A percentile compares a stretch with the other conserved stretches of the same genome.
These are phyloP conservation scores for Kwoniella dendrophila DNA, from an alignment of 768 basidiomycete species.

Conservation along the genomic window DNA sequence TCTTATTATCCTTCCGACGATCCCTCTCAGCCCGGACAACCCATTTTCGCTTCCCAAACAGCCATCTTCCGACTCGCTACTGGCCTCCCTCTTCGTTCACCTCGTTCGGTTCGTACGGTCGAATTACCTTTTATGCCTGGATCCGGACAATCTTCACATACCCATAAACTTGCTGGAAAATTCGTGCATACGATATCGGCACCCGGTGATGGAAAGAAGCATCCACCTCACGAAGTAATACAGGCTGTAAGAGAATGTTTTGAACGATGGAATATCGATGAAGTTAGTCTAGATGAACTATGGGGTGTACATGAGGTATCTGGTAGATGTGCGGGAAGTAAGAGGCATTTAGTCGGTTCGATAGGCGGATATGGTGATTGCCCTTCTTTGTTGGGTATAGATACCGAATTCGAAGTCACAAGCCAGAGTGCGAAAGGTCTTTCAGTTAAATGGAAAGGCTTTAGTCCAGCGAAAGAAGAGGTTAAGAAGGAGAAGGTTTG, in stretches of 20 bases:
- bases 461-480: not conserved
- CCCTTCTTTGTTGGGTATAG: constrained; percentile 12
- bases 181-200: constrained; percentile 29
- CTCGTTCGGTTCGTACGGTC: constrained; percentile 49
- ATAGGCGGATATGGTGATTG: constrained; percentile 53
- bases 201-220: constrained; percentile 25
- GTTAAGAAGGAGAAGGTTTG: not conserved
- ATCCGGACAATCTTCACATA: constrained; percentile 40
- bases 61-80: constrained; percentile 53
- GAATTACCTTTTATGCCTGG: constrained; percentile 53
- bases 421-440: constrained; percentile 36
- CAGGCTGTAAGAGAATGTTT: constrained; percentile 34
- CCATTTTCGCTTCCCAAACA: constrained; percentile 54
- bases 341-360: constrained; percentile 41
- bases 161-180: constrained; percentile 42
- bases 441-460: constrained; percentile 34
- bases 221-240: constrained; percentile 26
- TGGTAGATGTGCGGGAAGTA: constrained; percentile 43
- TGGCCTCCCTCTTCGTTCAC: constrained; percentile 45
- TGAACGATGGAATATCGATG: constrained; percentile 37
- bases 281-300: constrained; percentile 46
- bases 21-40: constrained; percentile 35
- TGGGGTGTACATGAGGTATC: constrained; percentile 44
- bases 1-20: constrained; percentile 44
- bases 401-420: constrained; percentile 31